Evolutionary conservation across 1,284 basidiomycete genomes (phyloP), one percentile per base, ranked within the genome.

Genomic region (Marasmius oreades): DNA sequence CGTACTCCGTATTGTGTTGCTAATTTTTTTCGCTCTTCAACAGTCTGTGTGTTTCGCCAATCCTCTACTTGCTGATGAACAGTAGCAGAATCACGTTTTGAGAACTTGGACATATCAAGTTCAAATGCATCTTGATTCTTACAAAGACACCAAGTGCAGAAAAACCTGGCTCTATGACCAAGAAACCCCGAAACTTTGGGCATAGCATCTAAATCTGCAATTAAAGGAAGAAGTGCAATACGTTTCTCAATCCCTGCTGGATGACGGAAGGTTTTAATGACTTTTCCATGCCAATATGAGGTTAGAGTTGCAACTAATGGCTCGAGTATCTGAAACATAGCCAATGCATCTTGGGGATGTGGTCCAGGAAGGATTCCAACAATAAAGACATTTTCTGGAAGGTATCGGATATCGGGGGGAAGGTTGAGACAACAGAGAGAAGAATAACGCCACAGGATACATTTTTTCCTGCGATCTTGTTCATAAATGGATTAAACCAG

Each of bases 401-500:
- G 26, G 22, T 54, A 56, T 4, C 53, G 31, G 14, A 60, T 48
- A n/a, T 59, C 54, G 3, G 34, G 24, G 8, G 54, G 52, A 39
- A 63, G 55, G 53, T 63, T 63, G 22, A 63, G 39, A 42, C 60
- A 63, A 37, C 46, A 56, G 5, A 62, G n/a, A n/a, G 50, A 8
- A 61, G 43, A 42, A 63, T 54, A 5, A 59, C 61, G 23, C 62
- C 61, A 50, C 28, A 43, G 18, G 59, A 62, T 3, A 59, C 26
- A 6, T 18, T 39, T 54, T 61, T 61, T 16, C n/a, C n/a, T n/a
- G n/a, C n/a, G n/a, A n/a, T n/a, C n/a, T n/a, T n/a, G n/a, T n/a
- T n/a, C n/a, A n/a, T 54, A 18, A 62, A 60, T 11, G 64, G 63
- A 55, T 65, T 64, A 37, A 66, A 66, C 64, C 65, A 65, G 33